phyloP scores from a whole-genome alignment of 441 rosid genomes.

The Erodium texanum region DNA sequence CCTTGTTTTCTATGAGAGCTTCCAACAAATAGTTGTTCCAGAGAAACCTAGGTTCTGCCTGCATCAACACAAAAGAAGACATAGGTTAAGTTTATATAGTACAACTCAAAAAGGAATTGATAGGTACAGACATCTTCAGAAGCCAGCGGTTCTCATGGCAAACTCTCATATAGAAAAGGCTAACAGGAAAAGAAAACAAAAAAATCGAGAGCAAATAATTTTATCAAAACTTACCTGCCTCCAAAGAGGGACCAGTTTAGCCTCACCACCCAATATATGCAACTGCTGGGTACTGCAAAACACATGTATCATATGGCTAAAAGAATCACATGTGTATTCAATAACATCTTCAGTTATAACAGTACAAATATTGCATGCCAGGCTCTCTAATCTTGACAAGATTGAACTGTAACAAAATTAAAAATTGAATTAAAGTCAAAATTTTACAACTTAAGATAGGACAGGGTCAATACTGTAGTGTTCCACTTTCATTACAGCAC shows the following conservation, averaged over 20 bases:
- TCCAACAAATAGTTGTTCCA: conserved; percentile 98
- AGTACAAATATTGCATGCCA: background rate
- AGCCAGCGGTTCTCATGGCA: background rate
- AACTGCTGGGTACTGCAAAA: conserved; percentile 70
- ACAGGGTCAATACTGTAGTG: background rate
- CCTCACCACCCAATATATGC: conserved; percentile 83
- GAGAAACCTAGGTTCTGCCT: conserved; percentile 98
- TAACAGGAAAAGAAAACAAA: background rate
- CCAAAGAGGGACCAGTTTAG: conserved; percentile 94
- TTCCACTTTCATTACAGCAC: background rate
- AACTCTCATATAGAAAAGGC: background rate
- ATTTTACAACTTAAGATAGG: background rate
- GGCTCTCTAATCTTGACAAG: background rate
- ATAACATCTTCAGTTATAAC: background rate
- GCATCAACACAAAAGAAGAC: conserved; percentile 25
- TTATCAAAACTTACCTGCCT: conserved; percentile 61
- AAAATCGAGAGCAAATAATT: conserved; percentile 5
- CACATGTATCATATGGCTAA: conserved; percentile 13
- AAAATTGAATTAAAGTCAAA: background rate
- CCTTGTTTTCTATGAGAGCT: conserved; percentile 88
- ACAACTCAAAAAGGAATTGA: background rate
- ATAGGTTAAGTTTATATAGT: conserved; percentile 4
- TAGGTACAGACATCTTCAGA: background rate
- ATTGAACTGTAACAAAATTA: too few relatives aligned
- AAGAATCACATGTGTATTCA: conserved; percentile 5